Base-by-base conservation (phyloP, 169 alveolate species). In the Plasmodium berghei region DNA sequence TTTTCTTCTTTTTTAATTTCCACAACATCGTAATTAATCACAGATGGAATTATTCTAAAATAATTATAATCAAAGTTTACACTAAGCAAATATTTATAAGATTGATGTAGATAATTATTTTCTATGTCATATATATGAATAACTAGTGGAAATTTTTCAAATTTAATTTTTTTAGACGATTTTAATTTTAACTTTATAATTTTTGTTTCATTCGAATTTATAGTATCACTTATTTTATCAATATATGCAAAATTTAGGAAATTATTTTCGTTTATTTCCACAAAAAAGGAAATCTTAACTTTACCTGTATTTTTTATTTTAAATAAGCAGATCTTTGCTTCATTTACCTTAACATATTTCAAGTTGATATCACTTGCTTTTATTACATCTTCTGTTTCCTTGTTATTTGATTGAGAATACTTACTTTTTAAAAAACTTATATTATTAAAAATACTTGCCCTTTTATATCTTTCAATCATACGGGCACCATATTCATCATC, bases 231-330 rank as follows among this genome's bases (percentile, higher is more conserved):
- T 46, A 58, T 26, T 26, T 69, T 54, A 28, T 77, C 75, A 34
- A 77, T 64, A 34, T 64, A 49, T 77, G 54, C 24, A 64, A 49
- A 77, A 63, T 77, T 63, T 58, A 77, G 66, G 42, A 77, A 77
- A 40, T 18, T 8, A 28, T 77, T 70, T 40, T 77, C 89, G 55
- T 77, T 77, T 64, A 77, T 26, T 64, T 77, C 89, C 20, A 70
- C 66, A 16, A 49, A 49, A 58, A 26, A 77, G 9, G 26, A 54
- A 18, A 64, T 77, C 66, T 49, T 66, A 56, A 77, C 63, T 28
- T 77, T 77, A 63, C 89, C 89, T 49, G 77, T 77, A 45, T 77
- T 77, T 77, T 63, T 77, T n/a, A 77, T 70, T 77, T 77, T 77
- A 56, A 77, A 49, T 46, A 77, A 77, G 22, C 89, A 77, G 12